Base-by-base conservation (phyloP, 345 rosid genomes). In the Streptanthus diversifolius region DNA sequence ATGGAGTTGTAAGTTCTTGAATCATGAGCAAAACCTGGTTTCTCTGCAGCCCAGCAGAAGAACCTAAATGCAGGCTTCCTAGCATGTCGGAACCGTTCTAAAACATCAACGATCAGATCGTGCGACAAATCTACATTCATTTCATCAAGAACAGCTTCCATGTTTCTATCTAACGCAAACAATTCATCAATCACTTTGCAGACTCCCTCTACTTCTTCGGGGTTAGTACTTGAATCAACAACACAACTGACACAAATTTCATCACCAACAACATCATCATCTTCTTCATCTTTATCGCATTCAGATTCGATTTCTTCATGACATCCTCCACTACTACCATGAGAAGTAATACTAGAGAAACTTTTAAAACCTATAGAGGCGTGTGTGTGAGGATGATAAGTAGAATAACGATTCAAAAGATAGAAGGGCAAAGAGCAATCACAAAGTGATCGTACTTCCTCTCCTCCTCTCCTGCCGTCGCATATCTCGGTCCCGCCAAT, bases 101-200 rank as follows among this genome's bases (percentile, higher is more conserved):
- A 66, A 36, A 90, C 92, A 4, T 80, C 84, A 8, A 91, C 40
- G 9, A 88, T 85, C 25, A 95, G 73, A 81, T 85, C 85, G 21
- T 82, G 86, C 0, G 92, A 82, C 43, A 90, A 65, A 52, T 67
- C 54, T 6, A 91, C 59, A 3, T 85, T 78, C 78, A 84, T 85
- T 78, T 85, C 93, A 72, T 90, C 92, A 35, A 95, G 84, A 71
- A 91, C 96, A 1, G 96, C 88, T 80, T 95, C 97, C 97, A 91
- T 86, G 77, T 95, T 95, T 27, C 90, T 80, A 77, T 95, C 98
- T 62, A 88, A 76, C 0, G 83, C 82, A 41, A 91, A 88, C 82
- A 95, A 82, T 80, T 90, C 96, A 22, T 90, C 89, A 35, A 95
- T 91, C 86, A 90, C 88, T 86, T 85, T 87, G 85, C 98, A 88